These are phyloP conservation scores for Lasiodiplodia gonubiensis DNA, from an alignment of 2,329 filamentous ascomycete genomes.

Conservation along the genomic window DNA sequence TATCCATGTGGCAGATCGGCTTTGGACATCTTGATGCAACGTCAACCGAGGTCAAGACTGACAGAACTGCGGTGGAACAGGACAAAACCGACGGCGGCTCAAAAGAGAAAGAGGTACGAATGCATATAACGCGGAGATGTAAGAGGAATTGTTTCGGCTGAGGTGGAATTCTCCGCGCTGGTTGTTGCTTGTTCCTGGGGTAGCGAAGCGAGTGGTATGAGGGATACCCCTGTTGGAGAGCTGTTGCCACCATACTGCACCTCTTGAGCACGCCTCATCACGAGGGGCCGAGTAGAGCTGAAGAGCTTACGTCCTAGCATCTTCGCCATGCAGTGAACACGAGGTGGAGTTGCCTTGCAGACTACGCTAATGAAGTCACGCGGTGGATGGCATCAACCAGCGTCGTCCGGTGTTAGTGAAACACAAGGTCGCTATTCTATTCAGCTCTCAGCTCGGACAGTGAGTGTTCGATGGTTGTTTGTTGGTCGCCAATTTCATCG, in stretches of 20 bases:
- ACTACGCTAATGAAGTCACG: neutral
- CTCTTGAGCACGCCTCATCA: neutral
- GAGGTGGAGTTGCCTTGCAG: neutral
- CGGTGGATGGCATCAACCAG: neutral
- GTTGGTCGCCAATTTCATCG: neutral
- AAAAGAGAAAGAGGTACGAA: neutral
- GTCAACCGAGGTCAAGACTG: too few species aligned
- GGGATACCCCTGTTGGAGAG: neutral
- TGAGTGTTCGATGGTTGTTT: neutral
- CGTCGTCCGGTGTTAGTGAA: neutral
- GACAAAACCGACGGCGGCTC: neutral
- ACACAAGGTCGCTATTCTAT: neutral
- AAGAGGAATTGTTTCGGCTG: neutral
- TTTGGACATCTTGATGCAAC: neutral
- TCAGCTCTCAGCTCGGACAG: neutral
- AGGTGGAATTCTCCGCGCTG: neutral
- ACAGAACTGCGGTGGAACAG: too few species aligned
- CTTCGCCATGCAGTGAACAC: neutral
- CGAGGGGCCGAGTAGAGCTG: neutral
- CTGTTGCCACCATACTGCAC: neutral
- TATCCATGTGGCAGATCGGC: neutral
- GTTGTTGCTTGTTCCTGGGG: neutral
- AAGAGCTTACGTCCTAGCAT: neutral
- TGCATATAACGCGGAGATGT: neutral
- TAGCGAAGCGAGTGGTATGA: neutral